These are phyloP conservation scores for Vigna reflexopilosa DNA, from an alignment of 306 rosid genomes.

Conservation along the genomic window DNA sequence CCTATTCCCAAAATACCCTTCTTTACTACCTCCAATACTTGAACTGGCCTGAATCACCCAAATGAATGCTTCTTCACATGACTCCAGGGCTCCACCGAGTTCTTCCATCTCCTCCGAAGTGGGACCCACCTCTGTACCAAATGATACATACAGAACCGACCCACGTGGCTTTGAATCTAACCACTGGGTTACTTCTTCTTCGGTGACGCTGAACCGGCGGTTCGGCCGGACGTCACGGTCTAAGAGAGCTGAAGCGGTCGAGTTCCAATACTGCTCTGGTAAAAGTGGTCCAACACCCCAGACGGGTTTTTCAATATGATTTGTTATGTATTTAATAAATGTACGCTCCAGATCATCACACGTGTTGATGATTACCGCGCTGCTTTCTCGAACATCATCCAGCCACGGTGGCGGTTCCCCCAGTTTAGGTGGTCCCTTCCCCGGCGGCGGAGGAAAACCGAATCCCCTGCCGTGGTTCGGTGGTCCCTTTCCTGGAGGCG, in stretches of 20 bases:
- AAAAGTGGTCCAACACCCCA: constrained; percentile 82
- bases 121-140: constrained; percentile 67
- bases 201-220: constrained; percentile 49
- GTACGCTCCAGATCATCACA: constrained; percentile 71
- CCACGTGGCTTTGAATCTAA: constrained; percentile 59
- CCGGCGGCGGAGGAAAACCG: neutral
- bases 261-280: constrained; percentile 68
- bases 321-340: constrained; percentile 50
- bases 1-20: constrained; percentile 52
- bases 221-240: constrained; percentile 52
- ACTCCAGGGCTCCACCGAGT: constrained; percentile 57
- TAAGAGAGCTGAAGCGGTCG: constrained; percentile 46
- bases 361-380: constrained; percentile 69
- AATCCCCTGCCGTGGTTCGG: constrained; percentile 16
- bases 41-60: constrained; percentile 63
- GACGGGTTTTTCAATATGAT: constrained; percentile 52
- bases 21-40: constrained; percentile 53
- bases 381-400: constrained; percentile 26
- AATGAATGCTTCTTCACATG: constrained; percentile 50
- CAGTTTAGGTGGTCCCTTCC: constrained; percentile 48
- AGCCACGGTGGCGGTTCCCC: constrained; percentile 57
- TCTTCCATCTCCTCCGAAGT: constrained; percentile 47
- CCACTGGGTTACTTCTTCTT: constrained; percentile 66
- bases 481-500: constrained; percentile 39
- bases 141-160: constrained; percentile 61